Percentiles rank a stretch among this genome's conserved stretches.
Conservation (phyloP, 257 asterid species). For the Solanum bukasovii region DNA sequence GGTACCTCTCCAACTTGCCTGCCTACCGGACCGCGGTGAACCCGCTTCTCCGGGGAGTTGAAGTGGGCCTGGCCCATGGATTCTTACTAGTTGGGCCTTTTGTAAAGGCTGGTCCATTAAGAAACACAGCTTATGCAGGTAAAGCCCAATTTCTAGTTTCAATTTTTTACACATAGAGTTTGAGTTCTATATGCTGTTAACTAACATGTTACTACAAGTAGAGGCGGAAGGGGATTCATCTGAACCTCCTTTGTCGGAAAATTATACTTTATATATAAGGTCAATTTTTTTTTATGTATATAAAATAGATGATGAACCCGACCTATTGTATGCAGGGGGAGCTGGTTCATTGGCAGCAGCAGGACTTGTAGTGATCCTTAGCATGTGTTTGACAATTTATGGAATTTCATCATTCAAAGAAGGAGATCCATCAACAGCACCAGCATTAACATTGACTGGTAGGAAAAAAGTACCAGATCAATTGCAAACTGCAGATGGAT, state of each 20-base stretch:
- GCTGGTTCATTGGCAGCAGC: constrained; percentile 89
- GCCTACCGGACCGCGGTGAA: constrained; percentile 82
- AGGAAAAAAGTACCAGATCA: constrained; percentile 73
- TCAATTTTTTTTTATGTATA: background rate
- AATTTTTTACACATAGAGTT: background rate
- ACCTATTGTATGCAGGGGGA: constrained; percentile 2
- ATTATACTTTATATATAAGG: background rate
- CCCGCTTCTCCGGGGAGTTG: constrained; percentile 62
- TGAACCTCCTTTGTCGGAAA: background rate
- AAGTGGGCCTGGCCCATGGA: constrained; percentile 92
- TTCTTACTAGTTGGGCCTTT: constrained; percentile 78
- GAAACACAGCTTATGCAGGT: constrained; percentile 47
- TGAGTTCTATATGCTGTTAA: too few relatives aligned
- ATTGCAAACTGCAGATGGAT: constrained; percentile 87
- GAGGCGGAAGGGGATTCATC: background rate
- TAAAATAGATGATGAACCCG: too few relatives aligned
- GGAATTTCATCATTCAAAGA: constrained; percentile 77
- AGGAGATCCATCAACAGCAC: constrained; percentile 72
- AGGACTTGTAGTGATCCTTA: constrained; percentile 66
- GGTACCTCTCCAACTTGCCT: constrained; percentile 91
- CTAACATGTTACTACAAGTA: background rate
- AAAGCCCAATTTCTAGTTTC: background rate
- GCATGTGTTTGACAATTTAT: constrained; percentile 62
- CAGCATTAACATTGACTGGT: constrained; percentile 68
- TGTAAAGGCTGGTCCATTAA: constrained; percentile 66